phyloP scores from a whole-genome alignment of 164 flowering plant species.

The Nelumbo lutea region DNA sequence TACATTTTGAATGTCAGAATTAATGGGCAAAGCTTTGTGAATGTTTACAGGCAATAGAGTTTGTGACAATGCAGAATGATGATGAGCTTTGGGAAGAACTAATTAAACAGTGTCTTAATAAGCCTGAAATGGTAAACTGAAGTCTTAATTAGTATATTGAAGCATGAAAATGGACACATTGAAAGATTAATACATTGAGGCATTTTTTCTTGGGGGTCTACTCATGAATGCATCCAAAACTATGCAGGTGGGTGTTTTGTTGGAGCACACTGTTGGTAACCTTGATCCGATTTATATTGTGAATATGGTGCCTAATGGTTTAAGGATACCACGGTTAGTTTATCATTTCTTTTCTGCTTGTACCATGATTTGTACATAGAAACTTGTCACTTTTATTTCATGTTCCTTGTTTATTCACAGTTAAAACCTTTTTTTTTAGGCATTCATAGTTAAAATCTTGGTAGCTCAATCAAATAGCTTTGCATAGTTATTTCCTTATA shows the following conservation, averaged over 20 bases:
- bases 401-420: background rate
- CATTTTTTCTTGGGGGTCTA: background rate
- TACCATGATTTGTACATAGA: background rate
- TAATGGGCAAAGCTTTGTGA: slow-evolving; percentile 4
- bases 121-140: slow-evolving; percentile 84
- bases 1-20: background rate
- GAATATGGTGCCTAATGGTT: slow-evolving; percentile 83
- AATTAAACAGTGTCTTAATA: slow-evolving; percentile 75
- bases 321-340: slow-evolving; percentile 90
- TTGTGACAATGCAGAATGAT: slow-evolving; percentile 87
- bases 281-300: slow-evolving; percentile 96
- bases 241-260: slow-evolving; percentile 78
- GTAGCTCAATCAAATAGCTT: no score
- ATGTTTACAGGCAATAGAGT: slow-evolving; percentile 82
- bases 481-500: no score
- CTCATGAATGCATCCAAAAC: background rate
- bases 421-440: background rate
- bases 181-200: background rate
- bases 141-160: background rate
- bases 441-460: background rate
- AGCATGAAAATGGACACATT: background rate
- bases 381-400: background rate
- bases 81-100: slow-evolving; percentile 99
- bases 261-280: slow-evolving; percentile 99
- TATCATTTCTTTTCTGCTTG: background rate